Conservation (phyloP, 1,284 basidiomycete species). For the Papiliotrema laurentii region DNA sequence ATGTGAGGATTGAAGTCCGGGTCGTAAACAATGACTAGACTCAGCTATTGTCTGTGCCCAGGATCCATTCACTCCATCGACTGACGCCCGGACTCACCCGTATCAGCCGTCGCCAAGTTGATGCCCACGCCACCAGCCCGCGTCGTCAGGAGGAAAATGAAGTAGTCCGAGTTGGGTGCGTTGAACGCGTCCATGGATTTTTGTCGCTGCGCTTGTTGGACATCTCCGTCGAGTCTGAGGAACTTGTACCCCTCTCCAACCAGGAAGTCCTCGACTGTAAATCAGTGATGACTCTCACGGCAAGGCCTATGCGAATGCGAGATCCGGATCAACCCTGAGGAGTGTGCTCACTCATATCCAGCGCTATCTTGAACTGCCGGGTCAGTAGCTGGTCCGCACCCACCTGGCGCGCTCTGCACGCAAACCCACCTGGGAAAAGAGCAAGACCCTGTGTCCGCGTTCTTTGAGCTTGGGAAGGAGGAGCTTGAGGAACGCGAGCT, state of each 20-base stretch:
- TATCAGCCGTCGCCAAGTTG: conserved; percentile 59
- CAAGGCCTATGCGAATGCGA: no score
- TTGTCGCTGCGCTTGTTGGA: conserved; percentile 79
- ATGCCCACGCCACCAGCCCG: conserved; percentile 95
- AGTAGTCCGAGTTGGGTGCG: conserved; percentile 74
- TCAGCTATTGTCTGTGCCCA: conserved; percentile 7
- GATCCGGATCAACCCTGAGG: no score
- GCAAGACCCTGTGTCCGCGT: conserved; percentile 85
- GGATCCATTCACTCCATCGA: not conserved
- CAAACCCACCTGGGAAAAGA: conserved; percentile 85
- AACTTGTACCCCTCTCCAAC: conserved; percentile 83
- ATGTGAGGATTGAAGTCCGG: conserved; percentile 92
- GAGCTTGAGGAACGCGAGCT: conserved; percentile 75
- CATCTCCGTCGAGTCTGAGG: conserved; percentile 85
- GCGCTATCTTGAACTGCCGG: conserved; percentile 79
- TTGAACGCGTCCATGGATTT: conserved; percentile 95
- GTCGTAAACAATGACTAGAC: conserved; percentile 77
- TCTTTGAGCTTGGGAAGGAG: conserved; percentile 83
- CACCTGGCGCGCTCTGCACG: not conserved
- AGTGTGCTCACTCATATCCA: conserved; percentile 60
- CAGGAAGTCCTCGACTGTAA: conserved; percentile 83
- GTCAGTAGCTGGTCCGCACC: conserved; percentile 9
- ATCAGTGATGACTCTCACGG: no score
- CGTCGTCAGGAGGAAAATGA: conserved; percentile 88
- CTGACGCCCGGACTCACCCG: no score